phyloP scores from a whole-genome alignment of 345 rosid genomes.

The Salix caprea region DNA sequence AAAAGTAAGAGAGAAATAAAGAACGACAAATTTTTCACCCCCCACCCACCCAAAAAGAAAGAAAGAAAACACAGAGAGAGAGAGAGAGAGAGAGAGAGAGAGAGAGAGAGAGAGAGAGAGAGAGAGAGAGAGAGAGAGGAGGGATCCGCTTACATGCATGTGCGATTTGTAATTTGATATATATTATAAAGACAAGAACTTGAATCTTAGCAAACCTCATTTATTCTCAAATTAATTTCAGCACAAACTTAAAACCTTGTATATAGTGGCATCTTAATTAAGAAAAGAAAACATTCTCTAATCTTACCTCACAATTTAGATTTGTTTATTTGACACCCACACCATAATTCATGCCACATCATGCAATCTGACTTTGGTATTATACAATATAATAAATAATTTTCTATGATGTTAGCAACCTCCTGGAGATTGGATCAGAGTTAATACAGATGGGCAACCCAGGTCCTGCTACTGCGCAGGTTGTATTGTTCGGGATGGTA shows the following conservation, averaged over 20 bases:
- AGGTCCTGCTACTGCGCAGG: no score
- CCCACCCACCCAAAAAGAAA: no score
- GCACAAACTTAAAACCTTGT: neutral
- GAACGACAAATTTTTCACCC: no score
- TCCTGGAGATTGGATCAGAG: neutral
- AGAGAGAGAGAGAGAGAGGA: no score
- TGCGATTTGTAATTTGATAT: neutral
- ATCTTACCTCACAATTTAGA: neutral
- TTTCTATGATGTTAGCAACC: slow-evolving; percentile 12
- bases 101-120: no score
- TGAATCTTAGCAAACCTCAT: neutral
- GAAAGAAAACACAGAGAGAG: no score
- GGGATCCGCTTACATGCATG: neutral
- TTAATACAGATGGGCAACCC: no score
- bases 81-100: no score
- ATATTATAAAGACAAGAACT: neutral
- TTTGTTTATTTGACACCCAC: neutral
- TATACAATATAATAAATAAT: neutral
- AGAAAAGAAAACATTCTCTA: neutral
- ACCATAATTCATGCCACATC: neutral
- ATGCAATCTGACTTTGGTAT: neutral
- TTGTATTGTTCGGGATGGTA: no score
- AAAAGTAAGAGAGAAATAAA: no score
- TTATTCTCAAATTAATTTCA: neutral
- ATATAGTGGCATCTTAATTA: neutral